phyloP scores from a whole-genome alignment of 2,329 filamentous ascomycete genomes.

The Fusarium longipes region DNA sequence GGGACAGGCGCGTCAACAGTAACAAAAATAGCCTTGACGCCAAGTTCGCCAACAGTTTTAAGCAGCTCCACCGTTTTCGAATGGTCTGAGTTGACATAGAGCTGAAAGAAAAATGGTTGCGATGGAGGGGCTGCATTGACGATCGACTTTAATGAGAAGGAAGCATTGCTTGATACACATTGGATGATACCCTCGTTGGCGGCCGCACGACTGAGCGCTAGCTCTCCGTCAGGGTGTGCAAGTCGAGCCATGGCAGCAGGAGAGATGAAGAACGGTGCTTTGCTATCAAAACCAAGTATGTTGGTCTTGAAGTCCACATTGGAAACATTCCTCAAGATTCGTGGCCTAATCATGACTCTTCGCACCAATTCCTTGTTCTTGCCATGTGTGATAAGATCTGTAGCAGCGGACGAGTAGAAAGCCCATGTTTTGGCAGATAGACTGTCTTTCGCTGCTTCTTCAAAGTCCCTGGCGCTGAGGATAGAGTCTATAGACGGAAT shows the following conservation, averaged over 20 bases:
- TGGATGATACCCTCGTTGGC: slow-evolving; percentile 44
- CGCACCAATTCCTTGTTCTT: slow-evolving; percentile 67
- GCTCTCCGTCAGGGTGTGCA: slow-evolving; percentile 72
- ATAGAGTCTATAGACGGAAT: slow-evolving; percentile 1
- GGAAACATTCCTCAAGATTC: slow-evolving; percentile 67
- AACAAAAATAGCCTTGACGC: slow-evolving; percentile 63
- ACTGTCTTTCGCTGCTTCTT: slow-evolving; percentile 63
- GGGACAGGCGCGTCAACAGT: slow-evolving; percentile 67
- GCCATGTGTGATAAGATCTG: slow-evolving; percentile 65
- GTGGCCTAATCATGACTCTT: slow-evolving; percentile 68
- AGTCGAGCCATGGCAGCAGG: slow-evolving; percentile 73
- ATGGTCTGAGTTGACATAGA: slow-evolving; percentile 65
- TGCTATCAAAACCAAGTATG: slow-evolving; percentile 64
- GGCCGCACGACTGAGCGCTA: slow-evolving; percentile 42
- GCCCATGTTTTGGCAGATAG: slow-evolving; percentile 73
- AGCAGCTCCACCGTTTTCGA: slow-evolving; percentile 60
- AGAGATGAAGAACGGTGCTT: slow-evolving; percentile 70
- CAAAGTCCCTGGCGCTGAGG: slow-evolving; percentile 61
- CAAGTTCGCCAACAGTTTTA: slow-evolving; percentile 50
- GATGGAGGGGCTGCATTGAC: slow-evolving; percentile 28
- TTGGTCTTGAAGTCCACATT: slow-evolving; percentile 61
- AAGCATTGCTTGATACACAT: slow-evolving; percentile 44
- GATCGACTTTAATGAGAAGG: slow-evolving; percentile 41
- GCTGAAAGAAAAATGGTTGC: slow-evolving; percentile 52
- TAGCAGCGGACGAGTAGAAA: slow-evolving; percentile 74